Base-by-base conservation (phyloP, 2,329 filamentous ascomycete genomes). In the Trichoderma hamatum region DNA sequence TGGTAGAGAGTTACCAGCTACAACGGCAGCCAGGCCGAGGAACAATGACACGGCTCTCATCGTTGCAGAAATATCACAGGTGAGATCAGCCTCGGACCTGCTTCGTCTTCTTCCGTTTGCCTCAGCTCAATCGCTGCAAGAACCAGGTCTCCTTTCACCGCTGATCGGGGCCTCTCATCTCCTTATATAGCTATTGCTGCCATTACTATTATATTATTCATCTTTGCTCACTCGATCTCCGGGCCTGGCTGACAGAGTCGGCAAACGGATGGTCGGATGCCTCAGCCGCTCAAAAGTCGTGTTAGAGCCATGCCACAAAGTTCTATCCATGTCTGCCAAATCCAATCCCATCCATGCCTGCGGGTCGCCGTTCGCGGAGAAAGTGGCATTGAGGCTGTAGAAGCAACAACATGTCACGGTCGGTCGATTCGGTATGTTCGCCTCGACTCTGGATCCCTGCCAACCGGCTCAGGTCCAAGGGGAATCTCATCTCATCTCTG, bases 21-120 rank as follows among this genome's bases (percentile, higher is more conserved):
- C 68, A n/a, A 56, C 32, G 55, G 68, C 62, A 34, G 68, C 55
- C 21, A 69, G 24, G 62, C 68, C 62, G 11, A 69, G 62, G 26
- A 69, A 59, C 26, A 65, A 39, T 51, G 62, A 54, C 16, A 54
- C 43, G 34, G 52, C 36, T 49, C 43, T 55, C 68, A 69, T 69
- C 39, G 32, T 63, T 65, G 24, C 51, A 64, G 19, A 64, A 26
- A 32, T 26, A 28, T 26, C 26, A 32, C 49, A 55, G 34, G 51
- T 32, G 46, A 63, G 28, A 36, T 28, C 13, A 32, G 6, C 19
- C 19, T 43, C 46, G 36, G 26, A 13, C 43, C 60, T 54, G 60
- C 32, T 54, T n/a, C 51, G 26, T 36, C 24, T 32, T 62, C 13
- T 36, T 28, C 61, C 30, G 36, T 34, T 3, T 34, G 36, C 9